Evolutionary conservation across 306 rosid genomes (phyloP).

Genomic region (Corylus americana): DNA sequence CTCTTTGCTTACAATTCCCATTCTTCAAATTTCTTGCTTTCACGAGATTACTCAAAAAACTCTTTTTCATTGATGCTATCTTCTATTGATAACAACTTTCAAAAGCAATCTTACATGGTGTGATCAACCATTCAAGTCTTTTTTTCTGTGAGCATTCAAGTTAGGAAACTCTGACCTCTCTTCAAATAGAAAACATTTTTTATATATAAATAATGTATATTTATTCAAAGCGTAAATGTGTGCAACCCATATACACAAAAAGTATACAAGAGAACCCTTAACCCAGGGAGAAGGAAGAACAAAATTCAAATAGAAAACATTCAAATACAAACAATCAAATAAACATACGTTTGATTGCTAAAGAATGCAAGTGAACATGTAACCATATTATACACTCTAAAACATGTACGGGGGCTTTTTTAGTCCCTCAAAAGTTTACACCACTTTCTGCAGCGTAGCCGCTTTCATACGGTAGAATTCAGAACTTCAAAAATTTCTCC

Average conservation of each 20-base stretch:
- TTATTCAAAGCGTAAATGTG: no score
- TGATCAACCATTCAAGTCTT: neutral
- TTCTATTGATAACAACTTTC: neutral
- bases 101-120: neutral
- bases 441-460: neutral
- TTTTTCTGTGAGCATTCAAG: no score
- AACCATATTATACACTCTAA: neutral
- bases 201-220: no score
- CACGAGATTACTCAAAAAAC: no score
- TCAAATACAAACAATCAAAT: neutral
- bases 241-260: no score
- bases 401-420: neutral
- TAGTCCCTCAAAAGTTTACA: neutral
- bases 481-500: slow-evolving; percentile 26
- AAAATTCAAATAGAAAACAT: neutral
- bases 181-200: neutral
- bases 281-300: no score
- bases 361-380: neutral
- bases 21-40: no score
- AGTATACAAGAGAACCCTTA: no score
- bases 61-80: no score
- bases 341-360: neutral
- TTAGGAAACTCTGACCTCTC: neutral
- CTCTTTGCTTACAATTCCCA: no score
- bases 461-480: slow-evolving; percentile 21